Evolutionary conservation across 495 filamentous ascomycete species (phyloP), one percentile per base, ranked within the genome.

Genomic region (Penicillium bialowiezense): DNA sequence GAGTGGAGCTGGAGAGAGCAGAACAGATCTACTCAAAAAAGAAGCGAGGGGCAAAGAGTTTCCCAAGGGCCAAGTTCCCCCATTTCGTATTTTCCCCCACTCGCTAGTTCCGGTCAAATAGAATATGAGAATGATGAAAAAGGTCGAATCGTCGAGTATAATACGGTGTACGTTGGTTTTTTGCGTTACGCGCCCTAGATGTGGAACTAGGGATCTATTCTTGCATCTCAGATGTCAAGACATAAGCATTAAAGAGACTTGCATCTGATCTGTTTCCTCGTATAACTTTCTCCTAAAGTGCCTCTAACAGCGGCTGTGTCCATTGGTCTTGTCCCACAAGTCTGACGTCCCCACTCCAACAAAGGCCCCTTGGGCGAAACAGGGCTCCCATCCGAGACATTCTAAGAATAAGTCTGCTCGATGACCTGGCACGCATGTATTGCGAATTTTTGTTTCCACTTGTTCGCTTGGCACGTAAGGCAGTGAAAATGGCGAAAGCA

Each of bases 351-450:
- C 39, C 39, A 41, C 39, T 24, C n/a, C n/a, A n/a, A 26, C 23
- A 26, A 26, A 26, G 23, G 23, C 39, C 24, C 23, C 28, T 29
- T 21, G 39, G 39, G 14, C 21, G 7, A 7, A 45, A 36, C 20
- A 34, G 43, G 20, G 12, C 29, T 44, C 29, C 29, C 29, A 3
- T 44, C 43, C 43, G 32, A 45, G 43, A 45, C 43, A 45, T 19
- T 33, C 41, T 44, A 44, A 44, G 39, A 41, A 41, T 41, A 41
- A 28, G n/a, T 10, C 12, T 14, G 12, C 12, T n/a, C 14, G 4
- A 24, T 40, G 37, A 40, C 37, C 12, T 40, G 37, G 39, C 39
- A 41, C 13, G 5, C 31, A 34, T 34, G 19, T 7, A 32, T 32
- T 32, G 9, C 4, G 9, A 9, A 9, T 4, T 5, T 5, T 3